Percentiles rank a stretch among this genome's conserved stretches.
Evolutionary conservation across 1,284 basidiomycete genomes (phyloP).

Genomic region (Taiwanofungus camphoratus): DNA sequence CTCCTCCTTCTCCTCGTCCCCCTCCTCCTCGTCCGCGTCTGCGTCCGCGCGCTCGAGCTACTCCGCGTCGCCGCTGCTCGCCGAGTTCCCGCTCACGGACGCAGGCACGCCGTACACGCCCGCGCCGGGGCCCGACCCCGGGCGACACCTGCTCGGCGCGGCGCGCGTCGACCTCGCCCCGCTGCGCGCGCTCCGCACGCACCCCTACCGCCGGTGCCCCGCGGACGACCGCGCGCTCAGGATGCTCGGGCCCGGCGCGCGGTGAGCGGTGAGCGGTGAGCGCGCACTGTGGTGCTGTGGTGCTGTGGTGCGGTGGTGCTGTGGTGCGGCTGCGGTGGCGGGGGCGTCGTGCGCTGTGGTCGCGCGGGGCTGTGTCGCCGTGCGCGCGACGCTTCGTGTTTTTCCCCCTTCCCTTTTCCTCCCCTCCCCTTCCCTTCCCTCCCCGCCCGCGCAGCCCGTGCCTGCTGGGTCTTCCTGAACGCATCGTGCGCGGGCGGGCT

Average conservation of each 20-base stretch:
- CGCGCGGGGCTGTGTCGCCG: too few species aligned
- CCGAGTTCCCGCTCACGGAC: constrained; percentile 16
- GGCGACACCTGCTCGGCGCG: constrained; percentile 5
- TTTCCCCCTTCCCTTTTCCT: too few species aligned
- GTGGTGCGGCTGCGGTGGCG: too few species aligned
- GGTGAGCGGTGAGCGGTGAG: too few species aligned
- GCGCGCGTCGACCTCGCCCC: constrained; percentile 40
- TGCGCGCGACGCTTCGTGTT: too few species aligned
- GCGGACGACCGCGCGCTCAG: constrained; percentile 57
- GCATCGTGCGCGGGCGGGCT: too few species aligned
- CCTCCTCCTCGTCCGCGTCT: constrained; percentile 13
- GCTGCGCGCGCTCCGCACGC: constrained; percentile 45
- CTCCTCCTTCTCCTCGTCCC: constrained; percentile 14
- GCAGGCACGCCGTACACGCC: constrained; percentile 20
- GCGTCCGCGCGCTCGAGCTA: constrained; percentile 9
- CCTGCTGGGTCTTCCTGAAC: too few species aligned
- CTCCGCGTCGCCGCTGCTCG: constrained; percentile 6
- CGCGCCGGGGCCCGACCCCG: constrained; percentile 13
- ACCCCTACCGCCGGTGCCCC: constrained; percentile 57
- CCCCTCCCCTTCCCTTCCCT: too few species aligned
- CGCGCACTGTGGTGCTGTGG: too few species aligned
- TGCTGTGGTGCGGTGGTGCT: too few species aligned
- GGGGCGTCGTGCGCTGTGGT: too few species aligned
- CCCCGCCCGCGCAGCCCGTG: too few species aligned
- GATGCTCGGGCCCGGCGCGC: constrained; percentile 31